Percentiles rank a stretch among this genome's conserved stretches.
These are phyloP conservation scores for Vanderwaltozyma tropicalis DNA, from an alignment of 805 yeast species.

Conservation along the genomic window DNA sequence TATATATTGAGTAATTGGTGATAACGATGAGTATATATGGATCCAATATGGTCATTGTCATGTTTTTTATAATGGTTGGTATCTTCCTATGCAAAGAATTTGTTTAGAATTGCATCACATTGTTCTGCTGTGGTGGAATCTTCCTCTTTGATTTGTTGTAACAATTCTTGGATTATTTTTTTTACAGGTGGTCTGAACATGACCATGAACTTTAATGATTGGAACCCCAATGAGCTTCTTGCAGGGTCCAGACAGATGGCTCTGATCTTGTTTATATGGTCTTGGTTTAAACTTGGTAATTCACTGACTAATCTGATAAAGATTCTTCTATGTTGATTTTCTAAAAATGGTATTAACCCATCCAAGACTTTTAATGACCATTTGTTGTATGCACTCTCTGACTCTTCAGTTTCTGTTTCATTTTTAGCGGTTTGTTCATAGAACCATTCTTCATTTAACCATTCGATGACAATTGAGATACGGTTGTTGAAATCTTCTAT, in stretches of 20 bases:
- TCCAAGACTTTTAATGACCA: constrained; percentile 71
- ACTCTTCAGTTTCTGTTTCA: constrained; percentile 20
- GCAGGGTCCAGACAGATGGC: constrained; percentile 80
- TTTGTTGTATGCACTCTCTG: constrained; percentile 41
- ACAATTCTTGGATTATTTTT: constrained; percentile 22
- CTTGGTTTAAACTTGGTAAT: constrained; percentile 61
- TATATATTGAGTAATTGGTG: too few relatives aligned
- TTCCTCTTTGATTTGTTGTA: constrained; percentile 16
- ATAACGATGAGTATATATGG: too few relatives aligned
- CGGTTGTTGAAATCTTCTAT: constrained; percentile 61
- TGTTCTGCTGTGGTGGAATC: constrained; percentile 20
- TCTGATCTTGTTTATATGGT: constrained; percentile 52
- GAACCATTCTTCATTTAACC: constrained; percentile 96
- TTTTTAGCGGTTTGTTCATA: constrained; percentile 30
- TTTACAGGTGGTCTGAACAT: constrained; percentile 88
- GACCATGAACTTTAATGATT: constrained; percentile 69
- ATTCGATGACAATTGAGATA: constrained; percentile 68
- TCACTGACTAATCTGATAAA: constrained; percentile 81
- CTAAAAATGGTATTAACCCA: constrained; percentile 73
- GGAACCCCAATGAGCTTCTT: constrained; percentile 68
- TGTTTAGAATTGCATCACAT: constrained; percentile 20
- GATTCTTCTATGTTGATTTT: constrained; percentile 65
- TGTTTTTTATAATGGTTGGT: too few relatives aligned
- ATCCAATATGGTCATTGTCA: too few relatives aligned
- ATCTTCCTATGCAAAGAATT: too few relatives aligned